Conservation (phyloP, 225 moss, liverwort and hornwort species). For the Pseudisothecium myosuroides region DNA sequence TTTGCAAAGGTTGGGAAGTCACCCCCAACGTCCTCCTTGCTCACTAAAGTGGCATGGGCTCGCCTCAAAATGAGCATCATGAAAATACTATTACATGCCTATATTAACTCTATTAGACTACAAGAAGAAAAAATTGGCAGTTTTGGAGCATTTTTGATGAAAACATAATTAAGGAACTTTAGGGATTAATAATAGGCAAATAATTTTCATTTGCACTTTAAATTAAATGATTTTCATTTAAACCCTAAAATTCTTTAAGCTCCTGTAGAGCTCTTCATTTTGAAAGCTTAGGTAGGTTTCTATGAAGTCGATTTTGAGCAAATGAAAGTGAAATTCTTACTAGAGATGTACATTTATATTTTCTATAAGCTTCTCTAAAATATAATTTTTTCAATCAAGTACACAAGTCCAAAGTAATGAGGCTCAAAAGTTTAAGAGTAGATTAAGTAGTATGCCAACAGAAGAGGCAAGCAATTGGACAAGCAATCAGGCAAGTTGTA, state of each 20-base stretch:
- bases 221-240: neutral
- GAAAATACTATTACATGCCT: accelerated
- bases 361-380: neutral
- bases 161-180: too few species aligned
- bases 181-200: neutral
- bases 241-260: neutral
- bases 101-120: neutral
- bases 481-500: too few species aligned
- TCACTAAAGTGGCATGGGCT: too few species aligned
- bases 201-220: accelerated
- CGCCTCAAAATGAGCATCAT: too few species aligned
- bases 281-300: neutral
- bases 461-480: neutral
- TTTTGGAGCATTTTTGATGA: too few species aligned
- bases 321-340: neutral
- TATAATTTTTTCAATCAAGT: neutral
- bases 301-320: accelerated
- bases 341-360: neutral
- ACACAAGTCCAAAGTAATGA: accelerated
- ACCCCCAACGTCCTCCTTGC: too few species aligned
- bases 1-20: too few species aligned
- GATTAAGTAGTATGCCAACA: neutral
- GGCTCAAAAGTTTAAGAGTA: neutral
- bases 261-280: neutral
- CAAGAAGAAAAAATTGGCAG: neutral